Evolutionary conservation across 2,329 filamentous ascomycete genomes (phyloP), one percentile per base, ranked within the genome.

Genomic region (Metarhizium brunneum): DNA sequence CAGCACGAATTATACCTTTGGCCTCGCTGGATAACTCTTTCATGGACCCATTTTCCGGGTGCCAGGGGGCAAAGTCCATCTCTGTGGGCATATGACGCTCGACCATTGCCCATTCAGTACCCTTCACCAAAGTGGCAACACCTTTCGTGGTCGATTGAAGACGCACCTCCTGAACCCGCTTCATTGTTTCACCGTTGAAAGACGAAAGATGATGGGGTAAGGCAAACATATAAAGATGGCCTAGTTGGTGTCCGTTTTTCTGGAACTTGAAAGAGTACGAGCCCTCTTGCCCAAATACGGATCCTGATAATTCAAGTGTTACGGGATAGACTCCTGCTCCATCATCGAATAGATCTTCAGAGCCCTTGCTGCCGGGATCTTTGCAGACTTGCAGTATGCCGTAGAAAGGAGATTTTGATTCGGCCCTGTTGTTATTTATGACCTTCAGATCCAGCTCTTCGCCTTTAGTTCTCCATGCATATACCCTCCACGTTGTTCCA

Each of bases 141-240:
- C 94, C 94, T 71, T 96, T 97, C 20, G 90, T 95, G 0, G 90
- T 87, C 0, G 90, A 92, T 56, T 86, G 82, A 53, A 97, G 73
- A 59, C 81, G 76, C 2, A 94, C 68, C 4, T 73, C 81, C 7
- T 76, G 74, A 29, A 75, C 72, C 11, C 72, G 73, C 8, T 82
- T 83, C 40, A 61, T 64, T 2, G 80, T 83, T 1, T 70, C 70
- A 1, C 69, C 62, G 60, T 90, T 82, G 58, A 97, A 92, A 0
- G 88, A 90, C 36, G 83, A 75, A 3, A 90, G 68, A 62, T 97
- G 94, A 68, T 97, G 94, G 25, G 92, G 90, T 50, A 99, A 74
- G 16, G 88, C 89, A 68, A 88, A 96, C 85, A 95, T 94, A 60
- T 94, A 76, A 25, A 96, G 75, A 57, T 76, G 80, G 16, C 81